phyloP scores from a whole-genome alignment of 257 asterid species.

The Solanum chaucha region DNA sequence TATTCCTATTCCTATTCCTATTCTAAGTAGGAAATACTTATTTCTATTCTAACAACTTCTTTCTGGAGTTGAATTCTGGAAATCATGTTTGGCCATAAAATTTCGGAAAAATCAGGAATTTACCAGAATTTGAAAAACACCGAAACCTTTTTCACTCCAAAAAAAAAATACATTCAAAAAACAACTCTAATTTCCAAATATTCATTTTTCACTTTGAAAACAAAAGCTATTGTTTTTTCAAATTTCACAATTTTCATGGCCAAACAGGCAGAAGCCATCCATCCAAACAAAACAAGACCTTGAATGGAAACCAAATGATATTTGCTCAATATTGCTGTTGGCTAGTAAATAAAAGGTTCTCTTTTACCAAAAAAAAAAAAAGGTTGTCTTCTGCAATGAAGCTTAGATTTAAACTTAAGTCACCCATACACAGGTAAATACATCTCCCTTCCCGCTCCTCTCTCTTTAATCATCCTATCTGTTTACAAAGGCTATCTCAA shows the following conservation, averaged over 20 bases:
- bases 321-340: background rate
- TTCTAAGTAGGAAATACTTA: too few relatives aligned
- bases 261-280: background rate
- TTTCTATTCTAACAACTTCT: too few relatives aligned
- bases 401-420: background rate
- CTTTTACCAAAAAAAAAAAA: background rate
- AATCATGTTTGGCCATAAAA: background rate
- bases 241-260: background rate
- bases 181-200: background rate
- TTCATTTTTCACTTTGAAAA: background rate
- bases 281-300: background rate
- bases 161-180: background rate
- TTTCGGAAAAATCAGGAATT: background rate
- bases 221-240: background rate
- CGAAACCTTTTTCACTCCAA: background rate
- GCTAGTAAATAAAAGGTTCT: background rate
- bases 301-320: background rate
- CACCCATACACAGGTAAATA: background rate
- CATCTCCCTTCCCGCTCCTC: background rate
- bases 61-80: background rate
- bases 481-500: background rate
- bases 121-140: background rate
- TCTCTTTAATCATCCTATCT: background rate
- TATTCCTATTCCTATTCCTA: too few relatives aligned
- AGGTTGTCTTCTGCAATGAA: background rate